phyloP scores from a whole-genome alignment of 1,284 basidiomycete genomes.

The Termitomyces sp. region DNA sequence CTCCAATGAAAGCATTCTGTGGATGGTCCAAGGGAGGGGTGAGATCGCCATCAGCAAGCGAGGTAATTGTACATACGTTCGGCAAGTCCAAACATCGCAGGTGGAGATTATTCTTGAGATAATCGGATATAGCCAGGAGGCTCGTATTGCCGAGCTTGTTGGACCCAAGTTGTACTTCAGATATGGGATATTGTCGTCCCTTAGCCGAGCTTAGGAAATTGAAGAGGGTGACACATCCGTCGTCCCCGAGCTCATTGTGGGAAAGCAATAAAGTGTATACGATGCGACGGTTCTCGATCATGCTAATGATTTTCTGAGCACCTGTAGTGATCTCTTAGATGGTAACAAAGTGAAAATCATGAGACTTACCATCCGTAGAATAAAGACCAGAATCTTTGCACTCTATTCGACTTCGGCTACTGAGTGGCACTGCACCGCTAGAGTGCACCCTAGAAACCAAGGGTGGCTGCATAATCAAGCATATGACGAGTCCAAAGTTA shows the following conservation, averaged over 20 bases:
- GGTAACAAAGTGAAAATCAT: background rate
- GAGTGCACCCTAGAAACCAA: background rate
- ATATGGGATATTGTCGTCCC: conserved; percentile 44
- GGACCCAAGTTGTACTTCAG: conserved; percentile 52
- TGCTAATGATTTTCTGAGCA: conserved; percentile 45
- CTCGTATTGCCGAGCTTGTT: conserved; percentile 53
- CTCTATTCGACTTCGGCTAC: conserved; percentile 23
- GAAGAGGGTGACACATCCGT: conserved; percentile 54
- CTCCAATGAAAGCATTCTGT: conserved; percentile 44
- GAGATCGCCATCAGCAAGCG: background rate
- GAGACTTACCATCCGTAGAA: conserved; percentile 25
- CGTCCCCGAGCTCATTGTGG: conserved; percentile 55
- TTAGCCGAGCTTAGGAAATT: conserved; percentile 45
- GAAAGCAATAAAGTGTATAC: conserved; percentile 52
- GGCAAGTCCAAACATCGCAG: conserved; percentile 50
- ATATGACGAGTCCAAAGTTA: background rate
- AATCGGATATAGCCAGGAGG: conserved; percentile 47
- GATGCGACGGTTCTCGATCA: conserved; percentile 36
- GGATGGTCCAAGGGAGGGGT: background rate
- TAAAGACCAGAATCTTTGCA: conserved; percentile 26
- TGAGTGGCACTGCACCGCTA: background rate
- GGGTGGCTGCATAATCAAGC: background rate
- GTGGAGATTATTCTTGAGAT: conserved; percentile 42
- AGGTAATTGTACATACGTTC: conserved; percentile 39
- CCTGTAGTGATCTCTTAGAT: conserved; percentile 26